Evolutionary conservation across 2,329 filamentous ascomycete species (phyloP), one percentile per base, ranked within the genome.

Genomic region (Aspergillus udagawae): DNA sequence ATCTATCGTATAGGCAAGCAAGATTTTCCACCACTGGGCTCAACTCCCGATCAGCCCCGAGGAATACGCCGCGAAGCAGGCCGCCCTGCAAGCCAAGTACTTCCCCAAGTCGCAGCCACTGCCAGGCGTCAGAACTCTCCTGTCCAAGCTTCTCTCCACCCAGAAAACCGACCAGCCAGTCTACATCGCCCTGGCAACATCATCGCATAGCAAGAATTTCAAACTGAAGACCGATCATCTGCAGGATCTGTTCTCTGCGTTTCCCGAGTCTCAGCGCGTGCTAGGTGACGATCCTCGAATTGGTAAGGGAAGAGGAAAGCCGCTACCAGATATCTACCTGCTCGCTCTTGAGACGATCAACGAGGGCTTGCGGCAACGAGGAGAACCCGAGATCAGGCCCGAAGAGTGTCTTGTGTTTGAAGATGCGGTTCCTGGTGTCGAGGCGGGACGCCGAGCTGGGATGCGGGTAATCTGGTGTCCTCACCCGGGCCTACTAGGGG

Each of bases 351-450:
- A 89, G 74, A 90, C 87, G 3, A 88, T 99, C 72, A 99, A 99
- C 75, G 83, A 84, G 47, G 85, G 85, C 17, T 79, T 95, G 6
- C 77, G 77, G 10, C 60, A 80, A 0, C 64, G 67, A 42, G 86
- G 88, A 52, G 77, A 82, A 62, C 77, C 83, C 58, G 80, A 81
- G 53, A 87, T 99, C 61, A 80, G 71, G 54, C 91, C 92, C 0
- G 89, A 90, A 64, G 93, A 97, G 75, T 97, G 94, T 71, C 80
- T 99, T 17, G 94, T 97, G 0, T 97, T 99, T 67, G 94, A 99
- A 76, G 94, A 99, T 74, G 91, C 88, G 49, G 92, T 97, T 1
- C 91, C 92, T 0, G 94, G 94, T 3, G 91, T 97, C 2, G 94
- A 99, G 76, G 86, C 91, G 2, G 94, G 92, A 4, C 81, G 94